Evolutionary conservation across 345 rosid genomes (phyloP).

Genomic region (Moricandia moricandioides): DNA sequence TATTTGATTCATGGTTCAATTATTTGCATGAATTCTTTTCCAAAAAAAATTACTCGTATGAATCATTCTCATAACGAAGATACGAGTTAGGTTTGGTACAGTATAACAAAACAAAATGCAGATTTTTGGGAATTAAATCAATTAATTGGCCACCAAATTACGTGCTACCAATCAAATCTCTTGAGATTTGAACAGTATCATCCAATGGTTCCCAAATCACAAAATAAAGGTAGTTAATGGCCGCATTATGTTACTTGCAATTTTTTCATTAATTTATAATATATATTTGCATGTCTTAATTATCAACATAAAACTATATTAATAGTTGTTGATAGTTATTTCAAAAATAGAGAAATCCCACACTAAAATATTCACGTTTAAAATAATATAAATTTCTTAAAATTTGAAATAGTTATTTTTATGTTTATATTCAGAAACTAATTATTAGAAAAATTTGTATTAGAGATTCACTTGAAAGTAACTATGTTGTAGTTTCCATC

Average conservation of each 20-base stretch:
- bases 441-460: background rate
- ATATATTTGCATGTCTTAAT: background rate
- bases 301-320: background rate
- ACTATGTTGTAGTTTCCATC: background rate
- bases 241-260: constrained; percentile 24
- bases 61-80: constrained; percentile 15
- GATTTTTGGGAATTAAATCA: background rate
- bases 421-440: background rate
- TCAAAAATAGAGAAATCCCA: background rate
- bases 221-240: constrained; percentile 20
- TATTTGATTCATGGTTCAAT: background rate
- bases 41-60: background rate
- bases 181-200: constrained; percentile 16
- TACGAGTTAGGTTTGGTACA: constrained; percentile 36
- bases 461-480: background rate
- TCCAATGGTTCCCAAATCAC: constrained; percentile 20
- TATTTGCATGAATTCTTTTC: background rate
- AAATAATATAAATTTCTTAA: background rate
- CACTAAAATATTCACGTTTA: background rate
- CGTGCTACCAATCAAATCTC: constrained; percentile 37
- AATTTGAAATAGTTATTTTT: background rate
- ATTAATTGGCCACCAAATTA: constrained; percentile 14
- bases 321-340: background rate
- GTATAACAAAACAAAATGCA: constrained; percentile 13
- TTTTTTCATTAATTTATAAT: background rate